Evolutionary conservation across 2,329 filamentous ascomycete species (phyloP).

Genomic region (Nemania abortiva): DNA sequence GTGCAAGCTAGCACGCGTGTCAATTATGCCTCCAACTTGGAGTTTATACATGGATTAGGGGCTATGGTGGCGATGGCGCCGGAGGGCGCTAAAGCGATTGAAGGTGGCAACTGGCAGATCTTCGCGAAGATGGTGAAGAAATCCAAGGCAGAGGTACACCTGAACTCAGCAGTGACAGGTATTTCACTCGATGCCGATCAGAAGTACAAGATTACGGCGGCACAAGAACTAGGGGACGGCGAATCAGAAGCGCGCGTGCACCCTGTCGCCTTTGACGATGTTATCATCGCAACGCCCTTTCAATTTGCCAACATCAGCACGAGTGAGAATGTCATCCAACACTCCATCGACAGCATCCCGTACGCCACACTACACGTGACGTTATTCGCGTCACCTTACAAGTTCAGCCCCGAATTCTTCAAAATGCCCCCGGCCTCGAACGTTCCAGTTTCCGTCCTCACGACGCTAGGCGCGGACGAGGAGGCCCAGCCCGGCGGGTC

Average conservation of each 20-base stretch:
- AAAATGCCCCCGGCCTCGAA: conserved; percentile 67
- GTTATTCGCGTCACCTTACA: conserved; percentile 81
- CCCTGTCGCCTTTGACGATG: conserved; percentile 75
- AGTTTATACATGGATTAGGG: conserved; percentile 87
- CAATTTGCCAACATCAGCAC: conserved; percentile 79
- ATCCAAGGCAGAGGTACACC: conserved; percentile 69
- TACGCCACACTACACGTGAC: conserved; percentile 92
- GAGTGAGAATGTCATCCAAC: conserved; percentile 67
- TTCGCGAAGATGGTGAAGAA: conserved; percentile 83
- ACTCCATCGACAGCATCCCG: conserved; percentile 79
- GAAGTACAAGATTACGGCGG: conserved; percentile 62
- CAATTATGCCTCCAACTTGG: conserved; percentile 92
- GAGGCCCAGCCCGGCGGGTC: conserved; percentile 61
- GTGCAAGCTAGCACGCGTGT: conserved; percentile 92
- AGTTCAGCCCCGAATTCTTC: conserved; percentile 80
- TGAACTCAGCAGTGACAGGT: conserved; percentile 74
- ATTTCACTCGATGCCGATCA: conserved; percentile 24
- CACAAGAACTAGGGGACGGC: conserved; percentile 35
- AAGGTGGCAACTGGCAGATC: conserved; percentile 93
- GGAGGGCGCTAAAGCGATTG: conserved; percentile 81
- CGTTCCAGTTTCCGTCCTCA: conserved; percentile 82
- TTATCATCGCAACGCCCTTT: conserved; percentile 85
- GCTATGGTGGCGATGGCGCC: conserved; percentile 91
- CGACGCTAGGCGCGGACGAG: conserved; percentile 77
- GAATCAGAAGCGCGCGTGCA: conserved; percentile 52